Evolutionary conservation across 2,329 filamentous ascomycete genomes (phyloP).

Genomic region (Trichoderma sp.): DNA sequence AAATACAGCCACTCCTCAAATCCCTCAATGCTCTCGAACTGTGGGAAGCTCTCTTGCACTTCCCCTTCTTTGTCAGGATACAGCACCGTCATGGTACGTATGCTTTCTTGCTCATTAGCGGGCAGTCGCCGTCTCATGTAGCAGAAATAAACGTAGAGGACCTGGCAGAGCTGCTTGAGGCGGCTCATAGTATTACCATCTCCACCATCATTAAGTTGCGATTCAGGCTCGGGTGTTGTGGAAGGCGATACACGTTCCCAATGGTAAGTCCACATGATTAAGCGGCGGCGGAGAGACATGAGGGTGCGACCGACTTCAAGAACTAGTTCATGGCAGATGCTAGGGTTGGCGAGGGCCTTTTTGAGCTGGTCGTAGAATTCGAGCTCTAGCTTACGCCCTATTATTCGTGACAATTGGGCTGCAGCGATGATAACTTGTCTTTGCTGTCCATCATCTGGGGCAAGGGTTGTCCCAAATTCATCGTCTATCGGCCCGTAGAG

Average conservation of each 20-base stretch:
- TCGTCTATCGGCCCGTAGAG: too few species aligned
- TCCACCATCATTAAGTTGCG: neutral
- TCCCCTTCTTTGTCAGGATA: neutral
- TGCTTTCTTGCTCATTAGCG: neutral
- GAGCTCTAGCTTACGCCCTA: conserved; percentile 17
- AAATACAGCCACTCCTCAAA: conserved; percentile 8
- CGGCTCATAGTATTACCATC: neutral
- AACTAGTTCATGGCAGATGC: neutral
- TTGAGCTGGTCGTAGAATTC: conserved; percentile 9
- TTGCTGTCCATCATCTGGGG: neutral
- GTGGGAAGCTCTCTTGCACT: conserved; percentile 14
- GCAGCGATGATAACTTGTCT: neutral
- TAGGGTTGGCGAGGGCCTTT: neutral
- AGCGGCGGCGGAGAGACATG: conserved; percentile 12
- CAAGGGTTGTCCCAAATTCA: neutral
- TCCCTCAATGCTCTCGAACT: conserved; percentile 5
- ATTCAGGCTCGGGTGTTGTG: neutral
- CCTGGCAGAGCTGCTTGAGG: neutral
- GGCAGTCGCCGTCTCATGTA: conserved; percentile 8
- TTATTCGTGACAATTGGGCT: conserved; percentile 10
- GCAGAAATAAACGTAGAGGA: conserved; percentile 18
- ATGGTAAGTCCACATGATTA: neutral
- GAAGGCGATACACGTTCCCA: neutral
- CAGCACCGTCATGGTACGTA: neutral
- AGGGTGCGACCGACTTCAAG: conserved; percentile 4